Evolutionary conservation across 768 basidiomycete genomes (phyloP).

Genomic region (Leccinum barrowsii): DNA sequence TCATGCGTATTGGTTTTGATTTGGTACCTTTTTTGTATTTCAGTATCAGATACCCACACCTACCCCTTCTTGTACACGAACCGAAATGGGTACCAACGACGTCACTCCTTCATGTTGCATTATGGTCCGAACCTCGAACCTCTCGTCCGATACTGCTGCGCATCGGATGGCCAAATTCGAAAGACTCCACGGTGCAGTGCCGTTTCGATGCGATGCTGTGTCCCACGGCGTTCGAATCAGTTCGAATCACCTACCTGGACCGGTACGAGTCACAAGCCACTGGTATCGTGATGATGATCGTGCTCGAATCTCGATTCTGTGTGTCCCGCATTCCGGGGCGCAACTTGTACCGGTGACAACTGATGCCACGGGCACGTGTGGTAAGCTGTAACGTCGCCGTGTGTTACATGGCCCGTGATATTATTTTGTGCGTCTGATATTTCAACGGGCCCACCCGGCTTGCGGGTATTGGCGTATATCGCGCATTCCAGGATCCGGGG

Average conservation of each 20-base stretch:
- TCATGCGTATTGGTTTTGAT: slow-evolving; percentile 3
- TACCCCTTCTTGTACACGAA: slow-evolving; percentile 4
- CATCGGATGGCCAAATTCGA: not conserved
- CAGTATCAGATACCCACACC: not conserved
- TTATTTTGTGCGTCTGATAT: not conserved
- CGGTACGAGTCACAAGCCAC: not conserved
- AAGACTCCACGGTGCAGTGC: not conserved
- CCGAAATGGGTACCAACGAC: not conserved
- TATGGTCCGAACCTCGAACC: not conserved
- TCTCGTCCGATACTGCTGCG: not conserved
- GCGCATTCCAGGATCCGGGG: not conserved
- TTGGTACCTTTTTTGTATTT: not conserved
- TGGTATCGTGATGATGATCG: not conserved
- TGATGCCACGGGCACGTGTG: not conserved
- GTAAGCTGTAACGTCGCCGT: not conserved
- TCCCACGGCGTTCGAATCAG: not conserved
- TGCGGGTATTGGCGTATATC: not conserved
- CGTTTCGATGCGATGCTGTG: not conserved
- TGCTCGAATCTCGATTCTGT: not conserved
- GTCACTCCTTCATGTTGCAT: not conserved
- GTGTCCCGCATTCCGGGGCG: not conserved
- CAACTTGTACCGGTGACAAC: not conserved
- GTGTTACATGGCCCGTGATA: not conserved
- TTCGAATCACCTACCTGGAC: not conserved
- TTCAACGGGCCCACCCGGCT: not conserved